These are phyloP conservation scores for Pharus latifolius DNA, from an alignment of 176 grass and related monocot genomes.

Conservation along the genomic window DNA sequence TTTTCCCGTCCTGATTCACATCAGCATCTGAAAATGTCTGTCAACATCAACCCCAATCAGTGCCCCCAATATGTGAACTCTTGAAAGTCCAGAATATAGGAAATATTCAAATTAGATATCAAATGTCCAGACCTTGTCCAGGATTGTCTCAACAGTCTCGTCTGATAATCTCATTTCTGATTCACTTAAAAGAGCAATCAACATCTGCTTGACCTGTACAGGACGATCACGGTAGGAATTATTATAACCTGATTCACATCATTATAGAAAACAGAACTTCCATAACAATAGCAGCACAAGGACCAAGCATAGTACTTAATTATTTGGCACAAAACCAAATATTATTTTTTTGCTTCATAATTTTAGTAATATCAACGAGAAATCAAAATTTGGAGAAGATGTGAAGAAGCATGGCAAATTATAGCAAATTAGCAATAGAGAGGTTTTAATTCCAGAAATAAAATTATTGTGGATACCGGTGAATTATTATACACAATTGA, in stretches of 20 bases:
- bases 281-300: neutral
- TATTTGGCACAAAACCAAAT: neutral
- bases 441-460: too few species aligned
- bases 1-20: conserved; percentile 83
- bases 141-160: conserved; percentile 81
- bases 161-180: conserved; percentile 93
- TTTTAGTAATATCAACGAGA: neutral
- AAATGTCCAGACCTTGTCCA: conserved; percentile 73
- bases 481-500: too few species aligned
- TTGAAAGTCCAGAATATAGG: neutral
- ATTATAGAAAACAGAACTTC: neutral
- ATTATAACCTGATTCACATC: neutral
- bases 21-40: conserved; percentile 95
- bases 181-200: conserved; percentile 89
- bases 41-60: conserved; percentile 17
- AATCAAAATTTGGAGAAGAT: neutral
- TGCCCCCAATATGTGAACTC: conserved; percentile 1
- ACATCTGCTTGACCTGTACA: conserved; percentile 95
- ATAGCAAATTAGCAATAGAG: too few species aligned
- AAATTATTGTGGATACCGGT: too few species aligned
- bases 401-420: neutral
- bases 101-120: conserved; percentile 1
- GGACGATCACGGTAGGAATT: conserved; percentile 3
- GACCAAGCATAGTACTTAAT: neutral
- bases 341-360: neutral